Evolutionary conservation across 2,329 filamentous ascomycete genomes (phyloP).

Genomic region (Mariannaea sp.): DNA sequence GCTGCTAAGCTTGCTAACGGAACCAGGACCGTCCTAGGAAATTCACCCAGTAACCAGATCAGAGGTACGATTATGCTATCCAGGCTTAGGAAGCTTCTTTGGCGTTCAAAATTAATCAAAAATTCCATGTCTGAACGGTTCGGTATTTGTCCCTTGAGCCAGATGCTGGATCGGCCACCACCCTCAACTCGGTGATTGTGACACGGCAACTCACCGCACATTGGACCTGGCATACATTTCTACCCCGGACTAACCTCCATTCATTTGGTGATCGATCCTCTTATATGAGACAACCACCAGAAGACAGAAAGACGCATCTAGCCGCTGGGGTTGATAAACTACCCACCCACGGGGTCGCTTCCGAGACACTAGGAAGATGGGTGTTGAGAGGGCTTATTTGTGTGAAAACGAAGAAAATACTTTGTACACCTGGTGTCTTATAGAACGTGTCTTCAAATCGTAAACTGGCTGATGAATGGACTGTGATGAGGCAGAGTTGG

Average conservation of each 20-base stretch:
- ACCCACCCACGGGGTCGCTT: slow-evolving; percentile 1
- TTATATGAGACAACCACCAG: background rate
- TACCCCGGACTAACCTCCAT: background rate
- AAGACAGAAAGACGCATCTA: slow-evolving; percentile 1
- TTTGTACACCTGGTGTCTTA: background rate
- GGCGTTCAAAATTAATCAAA: background rate
- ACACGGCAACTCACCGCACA: slow-evolving; percentile 7
- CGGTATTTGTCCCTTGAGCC: slow-evolving; percentile 2
- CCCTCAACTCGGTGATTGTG: slow-evolving; percentile 13
- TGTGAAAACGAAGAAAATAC: background rate
- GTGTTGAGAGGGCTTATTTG: slow-evolving; percentile 1
- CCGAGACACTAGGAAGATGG: slow-evolving; percentile 13
- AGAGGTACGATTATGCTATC: background rate
- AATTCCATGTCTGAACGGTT: slow-evolving; percentile 6
- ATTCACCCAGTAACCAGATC: background rate
- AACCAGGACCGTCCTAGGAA: too few species aligned
- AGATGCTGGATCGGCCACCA: slow-evolving; percentile 11
- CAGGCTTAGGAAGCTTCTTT: background rate
- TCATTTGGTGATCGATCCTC: background rate
- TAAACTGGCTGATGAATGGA: background rate
- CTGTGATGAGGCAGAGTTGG: background rate
- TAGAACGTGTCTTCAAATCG: background rate
- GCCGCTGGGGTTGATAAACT: slow-evolving; percentile 3
- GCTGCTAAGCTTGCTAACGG: background rate
- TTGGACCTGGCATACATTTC: slow-evolving; percentile 3